Conservation (phyloP, 768 basidiomycete species). For the Rhizopogon vesiculosus region DNA sequence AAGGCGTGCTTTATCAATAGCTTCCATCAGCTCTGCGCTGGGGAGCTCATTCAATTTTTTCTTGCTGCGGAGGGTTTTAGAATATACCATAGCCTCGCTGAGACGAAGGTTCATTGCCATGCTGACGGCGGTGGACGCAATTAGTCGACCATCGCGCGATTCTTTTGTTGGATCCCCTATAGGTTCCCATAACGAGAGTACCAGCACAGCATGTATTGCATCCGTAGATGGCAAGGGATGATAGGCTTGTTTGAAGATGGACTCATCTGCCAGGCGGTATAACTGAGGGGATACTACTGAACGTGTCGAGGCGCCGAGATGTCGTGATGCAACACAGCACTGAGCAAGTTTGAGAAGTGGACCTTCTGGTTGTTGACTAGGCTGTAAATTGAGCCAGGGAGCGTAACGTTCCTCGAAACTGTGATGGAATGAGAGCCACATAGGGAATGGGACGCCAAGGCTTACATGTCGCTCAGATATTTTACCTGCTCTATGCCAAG, state of each 20-base stretch:
- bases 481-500: constrained; percentile 30
- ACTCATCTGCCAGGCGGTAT: constrained; percentile 36
- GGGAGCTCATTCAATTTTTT: constrained; percentile 23
- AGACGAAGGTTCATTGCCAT: constrained; percentile 44
- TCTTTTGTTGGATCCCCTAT: constrained; percentile 27
- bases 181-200: constrained; percentile 42
- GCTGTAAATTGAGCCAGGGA: constrained; percentile 40
- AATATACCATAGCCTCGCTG: constrained; percentile 30
- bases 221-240: constrained; percentile 37
- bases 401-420: constrained; percentile 40
- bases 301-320: constrained; percentile 32
- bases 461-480: constrained; percentile 36
- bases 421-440: neutral
- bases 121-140: constrained; percentile 37
- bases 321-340: constrained; percentile 42
- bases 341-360: constrained; percentile 39
- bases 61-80: constrained; percentile 22
- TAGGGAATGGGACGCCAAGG: neutral
- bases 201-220: constrained; percentile 35
- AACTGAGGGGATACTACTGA: constrained; percentile 34
- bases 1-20: constrained; percentile 33
- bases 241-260: constrained; percentile 35
- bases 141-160: constrained; percentile 35
- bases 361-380: constrained; percentile 22
- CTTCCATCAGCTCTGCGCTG: constrained; percentile 26